These are phyloP conservation scores for Dillenia turbinata DNA, from an alignment of 164 flowering plant species.

Conservation along the genomic window DNA sequence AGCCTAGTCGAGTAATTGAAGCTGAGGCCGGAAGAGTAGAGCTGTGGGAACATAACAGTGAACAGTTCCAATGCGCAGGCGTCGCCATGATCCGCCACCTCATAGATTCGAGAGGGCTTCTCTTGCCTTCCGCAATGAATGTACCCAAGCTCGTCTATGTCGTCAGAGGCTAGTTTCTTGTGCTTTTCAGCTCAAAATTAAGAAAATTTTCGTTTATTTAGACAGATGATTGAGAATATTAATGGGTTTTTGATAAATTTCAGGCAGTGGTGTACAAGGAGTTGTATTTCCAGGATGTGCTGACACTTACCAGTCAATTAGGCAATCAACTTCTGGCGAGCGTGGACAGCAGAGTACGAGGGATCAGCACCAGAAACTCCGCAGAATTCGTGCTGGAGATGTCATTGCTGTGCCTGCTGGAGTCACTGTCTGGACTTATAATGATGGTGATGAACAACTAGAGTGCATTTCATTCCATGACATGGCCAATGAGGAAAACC, in stretches of 20 bases:
- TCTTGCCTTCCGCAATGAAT: constrained; percentile 10
- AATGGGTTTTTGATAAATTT: too few species aligned
- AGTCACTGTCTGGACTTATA: constrained; percentile 1
- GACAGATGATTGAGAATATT: too few species aligned
- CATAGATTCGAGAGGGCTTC: constrained; percentile 13
- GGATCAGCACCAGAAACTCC: constrained; percentile 10
- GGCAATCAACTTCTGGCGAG: too few species aligned
- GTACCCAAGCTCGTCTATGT: constrained; percentile 9
- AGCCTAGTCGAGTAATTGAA: background rate
- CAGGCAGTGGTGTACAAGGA: too few species aligned
- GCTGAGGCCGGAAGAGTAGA: constrained; percentile 18
- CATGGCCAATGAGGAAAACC: too few species aligned
- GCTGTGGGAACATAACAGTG: constrained; percentile 9
- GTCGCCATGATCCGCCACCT: constrained; percentile 9
- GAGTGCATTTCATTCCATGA: too few species aligned
- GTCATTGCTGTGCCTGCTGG: constrained; percentile 9
- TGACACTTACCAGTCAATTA: too few species aligned
- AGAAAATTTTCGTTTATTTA: too few species aligned
- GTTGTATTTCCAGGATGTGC: too few species aligned
- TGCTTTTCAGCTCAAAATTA: too few species aligned
- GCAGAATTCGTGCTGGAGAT: constrained; percentile 1
- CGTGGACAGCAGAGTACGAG: background rate
- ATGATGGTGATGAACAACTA: constrained; percentile 5
- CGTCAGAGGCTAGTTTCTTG: constrained; percentile 5
- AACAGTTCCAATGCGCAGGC: constrained; percentile 17